Base-by-base conservation (phyloP, 371 early-diverging fungal genomes). In the Phascolomyces articulosus region DNA sequence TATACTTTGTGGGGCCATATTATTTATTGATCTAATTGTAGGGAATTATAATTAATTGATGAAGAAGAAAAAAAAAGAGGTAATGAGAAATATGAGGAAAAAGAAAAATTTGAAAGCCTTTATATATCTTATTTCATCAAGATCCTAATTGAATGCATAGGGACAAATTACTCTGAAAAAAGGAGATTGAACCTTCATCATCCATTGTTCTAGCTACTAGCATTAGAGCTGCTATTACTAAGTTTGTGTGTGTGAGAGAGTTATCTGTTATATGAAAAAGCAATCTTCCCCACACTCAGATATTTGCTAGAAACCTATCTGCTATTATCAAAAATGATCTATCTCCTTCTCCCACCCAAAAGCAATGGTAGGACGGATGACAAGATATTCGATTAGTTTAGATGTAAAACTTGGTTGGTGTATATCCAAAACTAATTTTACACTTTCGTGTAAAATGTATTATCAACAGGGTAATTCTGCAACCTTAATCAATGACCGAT, bases 131-230 rank as follows among this genome's bases (percentile, higher is more conserved):
- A 44, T n/a, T 44, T 18, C 16, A 13, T 44, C 16, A 4, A 18
- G 44, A 34, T 0, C 11, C 34, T 34, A 2, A 11, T 34, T 34
- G 11, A 34, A 11, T 34, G 2, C 34, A 34, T 11, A 34, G 34
- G 6, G 34, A 9, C 34, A 34, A 34, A 34, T 6, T 34, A 6
- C 34, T 34, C 34, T 34, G 11, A 2, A 34, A 34, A 24, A 51
- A 23, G 23, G 51, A 51, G 23, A 51, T 51, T 51, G 4, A 51
- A 51, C 51, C 23, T 51, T 51, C 51, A 51, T 51, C 21, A 24
- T 23, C 24, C 21, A 47, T 6, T 13, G 4, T 47, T 6, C 34
- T n/a, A n/a, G n/a, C n/a, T n/a, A 0, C 2, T 34, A 0, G 11
- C 11, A 34, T 2, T 9, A 6, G 6, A 16, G 8, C 44, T 44